Conservation (phyloP, 2,329 filamentous ascomycete genomes). For the Xylaria arbuscula region DNA sequence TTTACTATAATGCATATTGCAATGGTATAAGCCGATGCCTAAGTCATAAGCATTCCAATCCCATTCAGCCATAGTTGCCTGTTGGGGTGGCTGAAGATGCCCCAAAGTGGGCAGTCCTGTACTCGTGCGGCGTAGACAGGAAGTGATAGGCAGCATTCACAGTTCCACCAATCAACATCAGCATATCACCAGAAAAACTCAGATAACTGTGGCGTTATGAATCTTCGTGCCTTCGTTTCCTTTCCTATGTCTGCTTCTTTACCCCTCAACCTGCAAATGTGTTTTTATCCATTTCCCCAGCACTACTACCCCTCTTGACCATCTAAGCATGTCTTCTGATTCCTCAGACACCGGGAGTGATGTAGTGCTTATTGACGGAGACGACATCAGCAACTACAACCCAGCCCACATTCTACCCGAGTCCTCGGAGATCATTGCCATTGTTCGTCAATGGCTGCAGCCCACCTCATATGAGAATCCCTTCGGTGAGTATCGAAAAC, state of each 20-base stretch:
- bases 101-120: background rate
- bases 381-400: conserved; percentile 23
- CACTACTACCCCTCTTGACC: background rate
- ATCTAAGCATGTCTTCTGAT: conserved; percentile 2
- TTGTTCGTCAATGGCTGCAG: conserved; percentile 24
- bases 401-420: conserved; percentile 14
- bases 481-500: conserved; percentile 21
- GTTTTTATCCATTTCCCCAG: background rate
- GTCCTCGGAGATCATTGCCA: background rate
- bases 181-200: background rate
- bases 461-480: conserved; percentile 10
- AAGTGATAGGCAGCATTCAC: background rate
- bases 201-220: background rate
- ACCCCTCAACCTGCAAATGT: background rate
- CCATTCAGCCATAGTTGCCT: background rate
- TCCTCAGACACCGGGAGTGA: conserved; percentile 12
- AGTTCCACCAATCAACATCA: background rate
- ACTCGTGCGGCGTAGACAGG: background rate
- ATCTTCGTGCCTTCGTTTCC: background rate
- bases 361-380: conserved; percentile 15
- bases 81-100: background rate
- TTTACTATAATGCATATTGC: too few species aligned
- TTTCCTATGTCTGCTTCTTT: too few species aligned
- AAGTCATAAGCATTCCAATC: background rate
- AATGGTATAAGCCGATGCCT: background rate